Base-by-base conservation (phyloP, 2,329 filamentous ascomycete species). In the Pezicula carpinea region DNA sequence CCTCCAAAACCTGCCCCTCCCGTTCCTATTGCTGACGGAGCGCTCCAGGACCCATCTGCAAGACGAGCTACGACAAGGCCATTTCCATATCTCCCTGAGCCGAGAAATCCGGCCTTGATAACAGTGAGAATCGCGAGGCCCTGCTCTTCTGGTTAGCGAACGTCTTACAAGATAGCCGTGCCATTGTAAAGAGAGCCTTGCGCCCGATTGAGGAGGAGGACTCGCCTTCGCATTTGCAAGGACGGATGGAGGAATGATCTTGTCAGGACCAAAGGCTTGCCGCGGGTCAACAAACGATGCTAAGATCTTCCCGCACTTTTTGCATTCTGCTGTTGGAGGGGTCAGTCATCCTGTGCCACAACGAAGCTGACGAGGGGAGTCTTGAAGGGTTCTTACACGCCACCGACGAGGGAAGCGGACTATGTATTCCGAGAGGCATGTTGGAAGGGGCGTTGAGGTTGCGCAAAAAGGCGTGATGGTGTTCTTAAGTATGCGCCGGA, bases 221-320 rank as follows among this genome's bases (percentile, higher is more conserved):
- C 59, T 51, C 70, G 89, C 87, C 82, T 99, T 96, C 61, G 93
- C 93, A 67, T 89, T 89, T 55, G 87, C 86, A 59, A 99, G 83
- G 59, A 99, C 79, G 44, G 85, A 80, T 6, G 92, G 91, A 42
- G 93, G 93, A 59, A 99, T 99, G 65, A 99, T 84, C 69, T 97
- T 97, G 69, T 97, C 93, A 47, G 93, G 92, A 5, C 92, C 90
- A 67, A 97, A 96, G 17, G 92, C 74, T 73, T 97, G 92, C 64
- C 84, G 81, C 17, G 93, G 93, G 65, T 97, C 93, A 65, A 97
- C 80, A 66, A 99, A 99, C 11, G 91, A 95, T 39, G 87, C 81
- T 58, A 99, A 80, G 62, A 97, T 97, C 76, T 95, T 96, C 64
- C 87, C 87, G 65, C 90, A 93, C 72, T 99, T 99, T 69, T 87